Percentiles rank a stretch among this genome's conserved stretches.
Evolutionary conservation across 139 green algal genomes (phyloP).

Genomic region (Trebouxia sp.): DNA sequence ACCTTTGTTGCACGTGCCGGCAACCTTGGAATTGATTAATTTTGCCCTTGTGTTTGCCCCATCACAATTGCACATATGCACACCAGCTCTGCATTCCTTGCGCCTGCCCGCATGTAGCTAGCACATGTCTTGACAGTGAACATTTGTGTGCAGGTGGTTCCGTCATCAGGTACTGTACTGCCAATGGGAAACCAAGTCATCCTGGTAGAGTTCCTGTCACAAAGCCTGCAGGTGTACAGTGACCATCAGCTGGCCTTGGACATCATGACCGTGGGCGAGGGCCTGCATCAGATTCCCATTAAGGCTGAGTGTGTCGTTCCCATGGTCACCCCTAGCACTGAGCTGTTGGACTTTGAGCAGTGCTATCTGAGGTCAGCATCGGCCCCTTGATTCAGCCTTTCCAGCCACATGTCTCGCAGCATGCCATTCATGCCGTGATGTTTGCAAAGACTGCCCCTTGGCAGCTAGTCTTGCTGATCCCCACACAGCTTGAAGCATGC

Average conservation of each 20-base stretch:
- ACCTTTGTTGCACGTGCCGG: no score
- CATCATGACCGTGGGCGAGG: slow-evolving; percentile 58
- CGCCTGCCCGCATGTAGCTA: not conserved
- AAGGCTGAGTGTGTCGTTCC: slow-evolving; percentile 71
- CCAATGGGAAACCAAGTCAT: slow-evolving; percentile 57
- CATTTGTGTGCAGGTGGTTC: slow-evolving; percentile 53
- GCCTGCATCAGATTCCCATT: slow-evolving; percentile 48
- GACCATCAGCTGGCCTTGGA: slow-evolving; percentile 61
- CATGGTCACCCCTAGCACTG: slow-evolving; percentile 47
- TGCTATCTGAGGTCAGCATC: slow-evolving; percentile 55
- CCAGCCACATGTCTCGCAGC: no score
- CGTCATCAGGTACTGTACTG: slow-evolving; percentile 60
- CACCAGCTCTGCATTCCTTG: not conserved
- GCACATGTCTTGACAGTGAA: not conserved
- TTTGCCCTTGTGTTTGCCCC: no score
- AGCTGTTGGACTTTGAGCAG: slow-evolving; percentile 69
- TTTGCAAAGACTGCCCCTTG: not conserved
- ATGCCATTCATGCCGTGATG: not conserved
- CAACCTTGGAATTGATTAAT: no score
- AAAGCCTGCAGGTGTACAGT: slow-evolving; percentile 52
- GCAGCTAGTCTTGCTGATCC: not conserved
- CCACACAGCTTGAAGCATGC: not conserved
- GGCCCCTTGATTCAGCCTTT: no score
- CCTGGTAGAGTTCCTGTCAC: slow-evolving; percentile 61
- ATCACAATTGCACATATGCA: no score